Percentiles rank a stretch among this genome's conserved stretches.
phyloP scores from a whole-genome alignment of 2,329 filamentous ascomycete species.

The Arthrobotrys sinensis region DNA sequence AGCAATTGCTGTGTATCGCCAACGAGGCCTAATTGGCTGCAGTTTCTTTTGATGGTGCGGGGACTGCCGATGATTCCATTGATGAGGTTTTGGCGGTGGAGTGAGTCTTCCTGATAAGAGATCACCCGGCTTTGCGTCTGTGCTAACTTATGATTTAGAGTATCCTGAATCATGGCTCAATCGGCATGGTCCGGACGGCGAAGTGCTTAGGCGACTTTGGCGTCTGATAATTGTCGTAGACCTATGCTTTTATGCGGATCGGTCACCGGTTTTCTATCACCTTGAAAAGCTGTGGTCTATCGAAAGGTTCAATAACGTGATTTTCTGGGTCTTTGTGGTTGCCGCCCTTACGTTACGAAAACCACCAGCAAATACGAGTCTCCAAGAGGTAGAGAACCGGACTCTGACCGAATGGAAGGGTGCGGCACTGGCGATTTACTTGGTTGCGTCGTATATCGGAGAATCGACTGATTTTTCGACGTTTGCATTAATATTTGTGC shows the following conservation, averaged over 20 bases:
- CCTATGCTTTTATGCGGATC: conserved; percentile 73
- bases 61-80: conserved; percentile 55
- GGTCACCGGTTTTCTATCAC: conserved; percentile 73
- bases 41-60: conserved; percentile 65
- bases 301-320: conserved; percentile 65
- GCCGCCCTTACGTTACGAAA: conserved; percentile 63
- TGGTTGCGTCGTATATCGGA: conserved; percentile 75
- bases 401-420: conserved; percentile 78
- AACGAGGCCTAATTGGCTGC: conserved; percentile 66
- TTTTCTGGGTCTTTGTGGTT: conserved; percentile 64
- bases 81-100: conserved; percentile 38
- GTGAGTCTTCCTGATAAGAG: conserved; percentile 14
- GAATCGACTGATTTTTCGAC: conserved; percentile 70
- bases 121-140: neutral
- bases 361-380: conserved; percentile 53
- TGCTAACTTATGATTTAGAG: conserved; percentile 12
- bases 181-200: neutral
- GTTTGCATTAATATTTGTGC: conserved; percentile 74
- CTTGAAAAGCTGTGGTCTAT: conserved; percentile 69
- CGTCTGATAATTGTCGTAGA: conserved; percentile 65
- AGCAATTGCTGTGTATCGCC: conserved; percentile 73
- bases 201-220: conserved; percentile 50
- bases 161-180: conserved; percentile 2
- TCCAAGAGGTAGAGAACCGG: conserved; percentile 70
- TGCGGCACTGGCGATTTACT: conserved; percentile 74